Base-by-base conservation (phyloP, 2,329 filamentous ascomycete species). In the Diaporthe sp. region DNA sequence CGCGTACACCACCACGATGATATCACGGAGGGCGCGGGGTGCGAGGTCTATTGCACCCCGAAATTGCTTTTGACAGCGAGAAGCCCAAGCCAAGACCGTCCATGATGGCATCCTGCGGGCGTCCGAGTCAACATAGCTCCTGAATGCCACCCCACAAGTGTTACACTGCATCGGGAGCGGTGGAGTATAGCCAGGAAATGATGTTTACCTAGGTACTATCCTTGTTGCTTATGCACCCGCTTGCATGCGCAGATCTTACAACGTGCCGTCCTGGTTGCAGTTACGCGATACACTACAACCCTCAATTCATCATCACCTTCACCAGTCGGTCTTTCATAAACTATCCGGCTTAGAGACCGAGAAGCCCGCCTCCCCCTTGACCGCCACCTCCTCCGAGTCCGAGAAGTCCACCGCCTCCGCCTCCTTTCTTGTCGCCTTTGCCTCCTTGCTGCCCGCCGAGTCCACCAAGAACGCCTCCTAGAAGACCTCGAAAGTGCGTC, bases 401-500 rank as follows among this genome's bases (percentile, higher is more conserved):
- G 22, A 76, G 75, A 13, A 76, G 51, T 4, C 75, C 75, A 13
- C 75, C 75, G 28, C 75, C 61, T 22, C 61, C 73, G n/a, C 75
- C 75, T 70, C 72, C 65, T 49, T 72, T 13, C 37, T 65, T 71
- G 25, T 55, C 73, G 7, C 72, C 71, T 28, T 76, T 76, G 51
- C 70, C 73, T n/a, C 68, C 57, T 9, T 67, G 68, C 4, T 47
- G 63, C 7, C 75, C 76, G 12, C 76, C 76, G 2, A 77, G 20
- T 51, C 76, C 76, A 34, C 76, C 76, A 2, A 77, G 57, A 5
- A 77, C 71, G 13, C 76, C 76, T 39, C 76, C 76, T 57, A 77
- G 25, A 20, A 77, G 76, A 31, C 76, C 76, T 73, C 58, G 58
- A 73, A 73, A 65, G 58, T 68, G 34, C 47, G 71, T 73, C 37